A percentile compares a stretch with the other conserved stretches of the same genome.
Conservation (phyloP, 2,329 filamentous ascomycete species). For the Chrysosporium keratinophilum region DNA sequence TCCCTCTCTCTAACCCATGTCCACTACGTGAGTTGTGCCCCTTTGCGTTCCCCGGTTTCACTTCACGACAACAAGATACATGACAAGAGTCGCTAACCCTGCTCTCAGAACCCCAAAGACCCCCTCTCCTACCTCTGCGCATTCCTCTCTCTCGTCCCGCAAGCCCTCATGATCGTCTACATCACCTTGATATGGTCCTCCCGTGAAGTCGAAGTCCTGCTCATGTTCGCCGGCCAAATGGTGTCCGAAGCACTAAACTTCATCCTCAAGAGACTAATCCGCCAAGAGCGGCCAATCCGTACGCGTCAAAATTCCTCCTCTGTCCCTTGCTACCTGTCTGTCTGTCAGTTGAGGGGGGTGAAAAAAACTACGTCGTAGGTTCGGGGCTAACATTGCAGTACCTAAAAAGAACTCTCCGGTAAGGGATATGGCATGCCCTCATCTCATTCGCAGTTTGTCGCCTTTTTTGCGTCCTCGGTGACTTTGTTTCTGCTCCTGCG, state of each 20-base stretch:
- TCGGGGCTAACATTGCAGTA: not conserved
- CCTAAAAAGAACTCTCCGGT: conserved; percentile 41
- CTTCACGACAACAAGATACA: too few species aligned
- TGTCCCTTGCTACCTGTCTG: not conserved
- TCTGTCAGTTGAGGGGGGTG: not conserved
- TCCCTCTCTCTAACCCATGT: conserved; percentile 93
- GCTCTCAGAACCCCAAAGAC: conserved; percentile 69
- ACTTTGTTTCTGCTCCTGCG: conserved; percentile 74
- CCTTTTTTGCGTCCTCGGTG: conserved; percentile 80
- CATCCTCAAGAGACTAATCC: conserved; percentile 75
- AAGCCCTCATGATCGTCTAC: conserved; percentile 83
- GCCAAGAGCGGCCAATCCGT: conserved; percentile 77
- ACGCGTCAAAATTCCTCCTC: conserved; percentile 31
- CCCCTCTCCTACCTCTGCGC: conserved; percentile 77
- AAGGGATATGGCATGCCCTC: conserved; percentile 97
- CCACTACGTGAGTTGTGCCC: conserved; percentile 62
- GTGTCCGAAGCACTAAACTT: conserved; percentile 88
- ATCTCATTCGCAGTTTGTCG: conserved; percentile 89
- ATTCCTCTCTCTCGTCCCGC: conserved; percentile 86
- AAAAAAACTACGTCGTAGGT: too few species aligned
- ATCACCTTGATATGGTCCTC: conserved; percentile 82
- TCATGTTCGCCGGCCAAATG: conserved; percentile 89
- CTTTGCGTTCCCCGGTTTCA: too few species aligned
- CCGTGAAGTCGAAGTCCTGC: conserved; percentile 74
- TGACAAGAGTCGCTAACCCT: not conserved